Conservation (phyloP, 2,329 filamentous ascomycete species). For the Apiospora koreana region DNA sequence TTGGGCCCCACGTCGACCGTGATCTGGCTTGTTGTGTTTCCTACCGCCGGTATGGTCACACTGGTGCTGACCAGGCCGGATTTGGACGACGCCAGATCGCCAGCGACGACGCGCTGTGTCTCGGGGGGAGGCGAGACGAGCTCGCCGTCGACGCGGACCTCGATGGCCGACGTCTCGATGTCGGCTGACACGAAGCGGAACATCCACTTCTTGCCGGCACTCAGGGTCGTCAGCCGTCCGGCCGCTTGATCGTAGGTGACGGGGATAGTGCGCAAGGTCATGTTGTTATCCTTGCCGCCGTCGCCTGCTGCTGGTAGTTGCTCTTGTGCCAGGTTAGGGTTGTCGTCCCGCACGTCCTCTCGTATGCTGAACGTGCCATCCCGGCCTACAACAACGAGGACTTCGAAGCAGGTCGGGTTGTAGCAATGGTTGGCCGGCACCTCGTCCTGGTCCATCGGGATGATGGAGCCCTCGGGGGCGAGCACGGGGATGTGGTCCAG, state of each 20-base stretch:
- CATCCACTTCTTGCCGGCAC: not conserved
- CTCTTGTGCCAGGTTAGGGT: not conserved
- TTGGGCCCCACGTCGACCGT: not conserved
- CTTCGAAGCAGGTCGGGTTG: not conserved
- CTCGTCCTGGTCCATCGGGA: not conserved
- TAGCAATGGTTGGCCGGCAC: not conserved
- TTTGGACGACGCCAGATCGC: not conserved
- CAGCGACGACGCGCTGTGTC: no score
- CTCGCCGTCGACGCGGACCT: not conserved
- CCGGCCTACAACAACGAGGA: not conserved
- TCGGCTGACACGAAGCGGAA: not conserved
- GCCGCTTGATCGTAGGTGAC: not conserved
- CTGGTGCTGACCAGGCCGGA: not conserved
- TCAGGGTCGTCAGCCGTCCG: not conserved
- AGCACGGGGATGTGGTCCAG: not conserved
- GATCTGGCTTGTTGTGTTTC: not conserved
- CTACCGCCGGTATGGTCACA: not conserved
- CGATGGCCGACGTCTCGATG: not conserved
- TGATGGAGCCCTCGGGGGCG: not conserved
- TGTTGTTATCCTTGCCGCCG: not conserved
- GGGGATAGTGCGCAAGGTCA: not conserved
- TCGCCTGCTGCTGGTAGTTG: not conserved
- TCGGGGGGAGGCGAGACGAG: not conserved
- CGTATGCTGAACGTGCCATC: not conserved
- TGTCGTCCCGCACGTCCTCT: not conserved